A percentile compares a stretch with the other conserved stretches of the same genome.
These are phyloP conservation scores for Lactuca saligna DNA, from an alignment of 129 eudicot species.

Conservation along the genomic window DNA sequence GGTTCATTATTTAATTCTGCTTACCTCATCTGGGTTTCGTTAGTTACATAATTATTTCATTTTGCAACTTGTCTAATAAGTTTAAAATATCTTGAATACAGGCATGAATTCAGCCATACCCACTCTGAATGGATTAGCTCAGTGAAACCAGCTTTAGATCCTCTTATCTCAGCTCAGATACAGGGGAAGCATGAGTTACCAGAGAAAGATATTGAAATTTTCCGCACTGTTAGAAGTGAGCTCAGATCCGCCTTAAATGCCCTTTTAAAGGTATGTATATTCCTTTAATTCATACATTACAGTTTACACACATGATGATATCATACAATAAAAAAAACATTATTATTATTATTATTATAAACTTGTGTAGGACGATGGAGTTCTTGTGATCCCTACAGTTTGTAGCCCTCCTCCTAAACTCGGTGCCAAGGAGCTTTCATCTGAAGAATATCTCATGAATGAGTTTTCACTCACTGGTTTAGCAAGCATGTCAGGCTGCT, in stretches of 20 bases:
- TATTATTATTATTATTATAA: neutral
- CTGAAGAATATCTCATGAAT: slow-evolving; percentile 56
- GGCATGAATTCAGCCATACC: slow-evolving; percentile 77
- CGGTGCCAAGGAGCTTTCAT: slow-evolving; percentile 62
- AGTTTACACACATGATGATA: no score
- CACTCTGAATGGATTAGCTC: slow-evolving; percentile 74
- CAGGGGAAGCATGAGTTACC: slow-evolving; percentile 35
- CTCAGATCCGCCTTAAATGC: slow-evolving; percentile 59
- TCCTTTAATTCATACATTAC: neutral
- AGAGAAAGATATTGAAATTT: slow-evolving; percentile 54
- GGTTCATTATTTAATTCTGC: neutral
- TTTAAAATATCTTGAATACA: slow-evolving; percentile 30
- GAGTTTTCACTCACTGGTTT: slow-evolving; percentile 53
- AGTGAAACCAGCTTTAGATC: slow-evolving; percentile 65
- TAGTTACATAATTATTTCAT: neutral
- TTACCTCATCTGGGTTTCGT: no score
- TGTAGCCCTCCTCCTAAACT: slow-evolving; percentile 68
- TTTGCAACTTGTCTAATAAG: slow-evolving; percentile 4
- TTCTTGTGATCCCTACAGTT: slow-evolving; percentile 78
- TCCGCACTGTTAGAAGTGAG: slow-evolving; percentile 57
- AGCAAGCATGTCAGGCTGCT: slow-evolving; percentile 95
- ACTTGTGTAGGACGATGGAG: slow-evolving; percentile 74
- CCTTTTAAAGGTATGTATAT: slow-evolving; percentile 68
- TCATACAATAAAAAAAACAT: no score
- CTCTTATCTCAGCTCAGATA: slow-evolving; percentile 51